A percentile compares a stretch with the other conserved stretches of the same genome.
Evolutionary conservation across 495 filamentous ascomycete genomes (phyloP).

Genomic region (Xylaria nigripes): DNA sequence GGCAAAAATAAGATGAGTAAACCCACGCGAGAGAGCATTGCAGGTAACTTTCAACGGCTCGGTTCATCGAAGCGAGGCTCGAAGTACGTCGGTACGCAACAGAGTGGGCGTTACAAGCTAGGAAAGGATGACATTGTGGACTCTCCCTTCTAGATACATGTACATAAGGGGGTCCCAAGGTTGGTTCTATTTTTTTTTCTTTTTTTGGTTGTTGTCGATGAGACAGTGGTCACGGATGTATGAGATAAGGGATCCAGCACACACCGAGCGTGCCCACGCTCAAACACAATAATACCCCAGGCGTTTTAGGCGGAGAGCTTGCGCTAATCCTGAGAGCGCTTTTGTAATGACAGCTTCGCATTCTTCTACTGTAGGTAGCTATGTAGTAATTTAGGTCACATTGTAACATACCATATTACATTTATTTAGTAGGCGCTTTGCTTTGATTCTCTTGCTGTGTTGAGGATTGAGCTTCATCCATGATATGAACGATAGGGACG

Average conservation of each 20-base stretch:
- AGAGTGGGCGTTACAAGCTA: slow-evolving; percentile 49
- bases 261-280: not conserved
- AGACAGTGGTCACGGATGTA: slow-evolving; percentile 3
- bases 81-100: slow-evolving; percentile 41
- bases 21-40: slow-evolving; percentile 88
- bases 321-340: not conserved
- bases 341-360: not conserved
- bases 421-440: too few species aligned
- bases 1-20: slow-evolving; percentile 72
- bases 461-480: too few species aligned
- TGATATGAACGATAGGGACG: too few species aligned
- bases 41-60: slow-evolving; percentile 42
- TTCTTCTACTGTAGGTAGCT: slow-evolving; percentile 2
- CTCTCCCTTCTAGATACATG: slow-evolving; percentile 58
- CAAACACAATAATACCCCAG: slow-evolving; percentile 8
- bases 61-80: slow-evolving; percentile 40
- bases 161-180: not conserved
- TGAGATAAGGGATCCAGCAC: not conserved
- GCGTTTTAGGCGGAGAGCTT: slow-evolving; percentile 5
- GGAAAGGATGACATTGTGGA: slow-evolving; percentile 74
- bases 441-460: too few species aligned
- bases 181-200: not conserved
- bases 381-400: slow-evolving; percentile 3
- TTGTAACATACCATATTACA: not conserved
- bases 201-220: not conserved